Percentiles rank a stretch among this genome's conserved stretches.
phyloP scores from a whole-genome alignment of 2,329 filamentous ascomycete species.

The Phyllosticta citribraziliensis region DNA sequence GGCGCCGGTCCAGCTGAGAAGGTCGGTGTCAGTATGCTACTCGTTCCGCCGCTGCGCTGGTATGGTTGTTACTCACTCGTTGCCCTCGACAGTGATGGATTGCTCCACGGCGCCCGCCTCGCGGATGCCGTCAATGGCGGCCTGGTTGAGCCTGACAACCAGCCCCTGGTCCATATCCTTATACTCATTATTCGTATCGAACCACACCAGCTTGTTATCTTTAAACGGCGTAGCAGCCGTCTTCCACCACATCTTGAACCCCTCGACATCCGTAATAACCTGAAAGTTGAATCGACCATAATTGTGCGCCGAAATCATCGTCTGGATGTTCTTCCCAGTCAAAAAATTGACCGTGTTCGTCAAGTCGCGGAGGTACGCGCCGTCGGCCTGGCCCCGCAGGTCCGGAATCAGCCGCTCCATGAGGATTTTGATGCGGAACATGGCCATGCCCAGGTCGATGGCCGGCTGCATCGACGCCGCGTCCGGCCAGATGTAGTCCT shows the following conservation, averaged over 20 bases:
- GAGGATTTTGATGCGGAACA: slow-evolving; percentile 46
- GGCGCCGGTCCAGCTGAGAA: slow-evolving; percentile 31
- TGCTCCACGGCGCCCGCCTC: slow-evolving; percentile 37
- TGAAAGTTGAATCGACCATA: slow-evolving; percentile 40
- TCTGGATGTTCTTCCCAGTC: slow-evolving; percentile 37
- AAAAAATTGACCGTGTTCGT: slow-evolving; percentile 36
- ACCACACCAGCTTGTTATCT: slow-evolving; percentile 33
- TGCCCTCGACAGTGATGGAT: slow-evolving; percentile 52
- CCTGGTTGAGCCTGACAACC: slow-evolving; percentile 39
- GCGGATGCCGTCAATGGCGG: slow-evolving; percentile 37
- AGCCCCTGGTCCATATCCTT: slow-evolving; percentile 35
- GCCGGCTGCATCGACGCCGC: slow-evolving; percentile 38
- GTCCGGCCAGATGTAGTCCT: slow-evolving; percentile 54
- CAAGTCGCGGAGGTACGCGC: slow-evolving; percentile 35
- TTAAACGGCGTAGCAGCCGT: slow-evolving; percentile 32
- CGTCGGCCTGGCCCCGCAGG: slow-evolving; percentile 38
- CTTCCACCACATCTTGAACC: slow-evolving; percentile 36
- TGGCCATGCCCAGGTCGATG: slow-evolving; percentile 45
- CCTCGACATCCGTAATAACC: slow-evolving; percentile 33
- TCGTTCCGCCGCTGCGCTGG: too few species aligned
- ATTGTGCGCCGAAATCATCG: slow-evolving; percentile 42
- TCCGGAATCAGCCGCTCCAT: slow-evolving; percentile 50
- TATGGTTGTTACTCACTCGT: slow-evolving; percentile 19
- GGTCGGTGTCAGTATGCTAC: too few species aligned
- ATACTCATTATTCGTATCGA: slow-evolving; percentile 40